Base-by-base conservation (phyloP, 225 moss, liverwort and hornwort species). In the Climacium dendroides region DNA sequence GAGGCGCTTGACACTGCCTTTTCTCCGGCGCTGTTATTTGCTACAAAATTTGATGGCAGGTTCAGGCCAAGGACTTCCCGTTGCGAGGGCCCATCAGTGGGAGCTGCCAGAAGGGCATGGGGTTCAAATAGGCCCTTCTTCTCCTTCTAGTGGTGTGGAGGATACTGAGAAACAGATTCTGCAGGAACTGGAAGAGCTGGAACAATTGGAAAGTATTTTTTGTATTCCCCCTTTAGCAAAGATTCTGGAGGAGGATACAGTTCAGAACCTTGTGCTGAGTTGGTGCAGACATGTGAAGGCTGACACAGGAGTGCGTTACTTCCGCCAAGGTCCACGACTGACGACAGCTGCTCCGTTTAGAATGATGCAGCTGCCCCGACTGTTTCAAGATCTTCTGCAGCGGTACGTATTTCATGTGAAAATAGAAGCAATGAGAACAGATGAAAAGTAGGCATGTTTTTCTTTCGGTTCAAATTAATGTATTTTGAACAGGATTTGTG, bases 301-400 rank as follows among this genome's bases (percentile, higher is more conserved):
- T 85, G 94, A 96, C 82, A 94, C 91, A 55, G 92, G 92, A 64
- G 88, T 91, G 78, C 96, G 91, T 86, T 90, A 66, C 84, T 90
- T 94, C 72, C 85, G 88, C 82, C 90, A 93, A 83, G 80, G 92
- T 89, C 98, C 96, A 82, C 96, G 94, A 90, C 92, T 96, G 89
- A 92, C 94, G 82, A 95, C 92, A 84, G 95, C 96, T 89, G 91
- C 94, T 80, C 98, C 96, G 25, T 98, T 96, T 90, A 96, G 90
- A 91, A 91, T 98, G 96, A 96, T 98, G 98, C 91, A 93, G 86
- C 91, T 98, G 34, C 98, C 98, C 85, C 89, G 94, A 89, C 91
- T 98, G 66, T 98, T 96, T 89, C 98, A 98, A 87, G 98, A 98
- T 91, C 94, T 98, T 81, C 85, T 98, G 89, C 96, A 96, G 87